These are phyloP conservation scores for Fusarium lateritium DNA, from an alignment of 2,329 filamentous ascomycete species.

Conservation along the genomic window DNA sequence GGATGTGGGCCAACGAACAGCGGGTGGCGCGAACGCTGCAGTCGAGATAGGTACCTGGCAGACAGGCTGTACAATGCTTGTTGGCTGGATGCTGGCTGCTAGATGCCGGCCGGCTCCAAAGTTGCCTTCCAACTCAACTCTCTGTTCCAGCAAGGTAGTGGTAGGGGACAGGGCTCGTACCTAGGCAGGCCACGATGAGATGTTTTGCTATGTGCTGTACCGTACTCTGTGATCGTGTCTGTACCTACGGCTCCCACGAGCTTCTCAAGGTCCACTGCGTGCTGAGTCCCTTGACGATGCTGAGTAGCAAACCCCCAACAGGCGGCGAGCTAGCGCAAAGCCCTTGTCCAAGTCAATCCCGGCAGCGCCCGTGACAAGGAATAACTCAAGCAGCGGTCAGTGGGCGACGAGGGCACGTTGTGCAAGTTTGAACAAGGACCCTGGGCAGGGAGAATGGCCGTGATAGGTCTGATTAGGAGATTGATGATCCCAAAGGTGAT, in stretches of 20 bases:
- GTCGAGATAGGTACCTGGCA: conserved; percentile 43
- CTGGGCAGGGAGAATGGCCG: conserved; percentile 8
- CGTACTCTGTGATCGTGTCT: conserved; percentile 33
- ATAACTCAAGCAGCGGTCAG: conserved; percentile 50
- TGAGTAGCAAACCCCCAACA: conserved; percentile 35
- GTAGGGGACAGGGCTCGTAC: conserved; percentile 19
- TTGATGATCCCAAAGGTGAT: conserved; percentile 39
- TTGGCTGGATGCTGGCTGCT: conserved; percentile 20
- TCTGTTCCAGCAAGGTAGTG: conserved; percentile 5
- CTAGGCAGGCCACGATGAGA: conserved; percentile 14
- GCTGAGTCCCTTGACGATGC: conserved; percentile 23
- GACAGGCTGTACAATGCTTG: conserved; percentile 31
- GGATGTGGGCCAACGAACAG: conserved; percentile 47
- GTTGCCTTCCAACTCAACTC: conserved; percentile 26
- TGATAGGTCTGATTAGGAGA: conserved; percentile 36
- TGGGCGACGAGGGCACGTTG: conserved; percentile 41
- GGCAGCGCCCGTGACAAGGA: conserved; percentile 45
- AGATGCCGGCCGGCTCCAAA: conserved; percentile 14
- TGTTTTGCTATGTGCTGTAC: conserved; percentile 18
- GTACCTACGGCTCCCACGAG: conserved; percentile 28
- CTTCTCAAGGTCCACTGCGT: conserved; percentile 34
- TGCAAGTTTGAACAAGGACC: conserved; percentile 38
- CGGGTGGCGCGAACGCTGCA: conserved; percentile 51
- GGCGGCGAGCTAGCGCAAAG: conserved; percentile 44
- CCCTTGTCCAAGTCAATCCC: conserved; percentile 47